Evolutionary conservation across 75 land plant species (phyloP).

Genomic region (Picea glauca): DNA sequence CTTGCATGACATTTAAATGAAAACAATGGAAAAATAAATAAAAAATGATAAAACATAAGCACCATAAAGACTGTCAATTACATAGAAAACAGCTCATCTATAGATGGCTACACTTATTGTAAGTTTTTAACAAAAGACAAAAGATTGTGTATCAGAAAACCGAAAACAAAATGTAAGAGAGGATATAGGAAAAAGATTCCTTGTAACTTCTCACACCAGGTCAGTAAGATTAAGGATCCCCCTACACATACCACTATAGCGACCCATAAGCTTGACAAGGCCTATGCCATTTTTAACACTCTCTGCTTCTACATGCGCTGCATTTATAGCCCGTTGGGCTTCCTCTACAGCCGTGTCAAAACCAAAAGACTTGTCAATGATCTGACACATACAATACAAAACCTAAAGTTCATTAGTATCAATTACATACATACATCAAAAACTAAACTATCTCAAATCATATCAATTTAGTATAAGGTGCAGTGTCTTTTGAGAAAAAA

Average conservation of each 20-base stretch:
- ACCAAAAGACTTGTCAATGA: constrained; percentile 96
- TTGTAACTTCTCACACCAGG: background rate
- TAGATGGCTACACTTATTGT: background rate
- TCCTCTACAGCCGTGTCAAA: constrained; percentile 99
- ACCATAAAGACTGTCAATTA: background rate
- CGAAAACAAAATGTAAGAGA: background rate
- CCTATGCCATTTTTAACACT: constrained; percentile 96
- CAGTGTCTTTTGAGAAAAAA: background rate
- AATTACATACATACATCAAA: background rate
- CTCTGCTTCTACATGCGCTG: constrained; percentile 96
- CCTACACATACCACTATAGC: constrained; percentile 77
- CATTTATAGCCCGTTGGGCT: constrained; percentile 94
- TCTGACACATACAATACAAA: constrained; percentile 33
- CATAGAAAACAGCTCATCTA: background rate
- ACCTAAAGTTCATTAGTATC: background rate
- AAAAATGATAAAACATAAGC: background rate
- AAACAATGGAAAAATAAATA: background rate
- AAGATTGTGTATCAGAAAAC: background rate
- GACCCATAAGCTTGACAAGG: constrained; percentile 92
- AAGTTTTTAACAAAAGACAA: background rate
- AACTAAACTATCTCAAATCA: background rate
- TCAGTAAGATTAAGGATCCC: background rate
- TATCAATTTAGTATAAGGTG: background rate
- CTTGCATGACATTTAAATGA: background rate
- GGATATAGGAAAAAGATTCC: background rate